A percentile compares a stretch with the other conserved stretches of the same genome.
phyloP scores from a whole-genome alignment of 805 yeast species.

The Starmerella floricola region DNA sequence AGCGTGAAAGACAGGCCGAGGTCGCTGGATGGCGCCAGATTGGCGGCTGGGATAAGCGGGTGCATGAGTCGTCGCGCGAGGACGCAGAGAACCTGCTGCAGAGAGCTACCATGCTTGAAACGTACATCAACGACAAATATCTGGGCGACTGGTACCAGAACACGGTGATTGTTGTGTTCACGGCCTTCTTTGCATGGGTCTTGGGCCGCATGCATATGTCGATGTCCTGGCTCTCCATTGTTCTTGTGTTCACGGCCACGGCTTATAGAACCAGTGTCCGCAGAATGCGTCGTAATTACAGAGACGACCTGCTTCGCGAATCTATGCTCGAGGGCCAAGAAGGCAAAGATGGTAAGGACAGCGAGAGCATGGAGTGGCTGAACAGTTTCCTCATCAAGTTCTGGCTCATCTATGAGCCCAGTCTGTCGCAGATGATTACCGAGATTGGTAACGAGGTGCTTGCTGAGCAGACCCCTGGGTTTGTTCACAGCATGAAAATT shows the following conservation, averaged over 20 bases:
- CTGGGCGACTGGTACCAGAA: slow-evolving; percentile 97
- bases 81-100: slow-evolving; percentile 64
- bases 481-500: slow-evolving; percentile 71
- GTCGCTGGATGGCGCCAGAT: slow-evolving; percentile 92
- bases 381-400: slow-evolving; percentile 79
- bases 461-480: slow-evolving; percentile 73
- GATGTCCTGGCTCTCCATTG: slow-evolving; percentile 66
- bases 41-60: slow-evolving; percentile 66
- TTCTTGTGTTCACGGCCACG: slow-evolving; percentile 49
- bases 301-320: slow-evolving; percentile 79
- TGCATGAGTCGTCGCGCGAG: slow-evolving; percentile 26
- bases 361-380: slow-evolving; percentile 92
- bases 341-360: slow-evolving; percentile 84
- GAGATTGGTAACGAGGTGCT: slow-evolving; percentile 75
- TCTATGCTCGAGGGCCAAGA: slow-evolving; percentile 56
- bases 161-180: slow-evolving; percentile 55
- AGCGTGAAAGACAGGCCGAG: slow-evolving; percentile 46
- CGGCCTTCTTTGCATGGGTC: slow-evolving; percentile 62
- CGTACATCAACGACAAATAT: slow-evolving; percentile 56
- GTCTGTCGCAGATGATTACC: slow-evolving; percentile 70
- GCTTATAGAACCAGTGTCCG: slow-evolving; percentile 76
- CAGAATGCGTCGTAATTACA: slow-evolving; percentile 57
- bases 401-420: slow-evolving; percentile 87
- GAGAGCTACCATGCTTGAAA: slow-evolving; percentile 62
- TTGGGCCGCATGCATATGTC: slow-evolving; percentile 68